A percentile compares a stretch with the other conserved stretches of the same genome.
Evolutionary conservation across 257 asterid species (phyloP).

Genomic region (Solanum chilense): DNA sequence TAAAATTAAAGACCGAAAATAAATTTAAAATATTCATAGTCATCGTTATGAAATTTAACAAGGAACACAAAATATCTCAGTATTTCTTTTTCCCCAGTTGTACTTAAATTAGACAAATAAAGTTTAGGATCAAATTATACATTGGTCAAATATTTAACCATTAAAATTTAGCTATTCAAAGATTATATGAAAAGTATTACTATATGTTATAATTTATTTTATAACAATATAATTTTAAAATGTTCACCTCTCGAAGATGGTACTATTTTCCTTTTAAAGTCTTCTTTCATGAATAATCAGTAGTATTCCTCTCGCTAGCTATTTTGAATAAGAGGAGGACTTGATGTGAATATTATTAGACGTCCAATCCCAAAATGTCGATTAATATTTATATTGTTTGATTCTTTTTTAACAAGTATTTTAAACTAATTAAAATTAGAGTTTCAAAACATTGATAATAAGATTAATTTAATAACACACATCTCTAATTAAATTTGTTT

Average conservation of each 20-base stretch:
- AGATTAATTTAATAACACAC: not conserved
- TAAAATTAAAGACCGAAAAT: not conserved
- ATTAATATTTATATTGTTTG: not conserved
- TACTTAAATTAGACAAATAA: not conserved
- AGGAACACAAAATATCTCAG: not conserved
- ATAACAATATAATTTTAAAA: not conserved
- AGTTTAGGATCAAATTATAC: not conserved
- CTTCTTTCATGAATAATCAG: too few relatives aligned
- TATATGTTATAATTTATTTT: not conserved
- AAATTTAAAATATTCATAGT: not conserved
- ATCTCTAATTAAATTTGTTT: not conserved
- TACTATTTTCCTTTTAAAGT: too few relatives aligned
- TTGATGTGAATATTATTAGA: too few relatives aligned
- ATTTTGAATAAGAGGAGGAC: too few relatives aligned
- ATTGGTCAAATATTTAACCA: not conserved
- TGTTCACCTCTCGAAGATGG: not conserved
- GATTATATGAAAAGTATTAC: not conserved
- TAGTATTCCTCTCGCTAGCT: too few relatives aligned
- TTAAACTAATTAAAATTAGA: not conserved
- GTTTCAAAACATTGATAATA: not conserved
- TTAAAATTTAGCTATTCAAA: not conserved
- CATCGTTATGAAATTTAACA: not conserved
- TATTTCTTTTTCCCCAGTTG: not conserved
- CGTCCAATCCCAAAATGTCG: not conserved
- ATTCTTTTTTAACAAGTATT: not conserved